phyloP scores from a whole-genome alignment of 352 stramenopile species.

The Pythium rhizo-oryzae region DNA sequence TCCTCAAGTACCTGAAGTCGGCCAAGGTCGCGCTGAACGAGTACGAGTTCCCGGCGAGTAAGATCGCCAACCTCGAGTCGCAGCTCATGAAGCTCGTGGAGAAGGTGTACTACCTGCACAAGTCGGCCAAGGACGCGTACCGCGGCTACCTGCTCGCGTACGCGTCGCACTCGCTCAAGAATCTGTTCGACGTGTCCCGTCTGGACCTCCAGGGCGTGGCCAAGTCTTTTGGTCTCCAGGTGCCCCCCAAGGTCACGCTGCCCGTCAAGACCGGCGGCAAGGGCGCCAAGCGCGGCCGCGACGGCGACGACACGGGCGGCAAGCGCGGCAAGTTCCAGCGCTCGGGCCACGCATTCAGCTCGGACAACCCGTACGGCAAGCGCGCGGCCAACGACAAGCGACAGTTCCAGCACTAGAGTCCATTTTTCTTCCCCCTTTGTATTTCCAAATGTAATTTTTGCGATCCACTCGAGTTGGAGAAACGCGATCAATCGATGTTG shows the following conservation, averaged over 20 bases:
- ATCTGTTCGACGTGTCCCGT: conserved; percentile 98
- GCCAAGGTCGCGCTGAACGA: conserved; percentile 98
- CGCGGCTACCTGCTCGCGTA: conserved; percentile 98
- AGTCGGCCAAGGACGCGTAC: conserved; percentile 97
- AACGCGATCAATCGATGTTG: too few species aligned
- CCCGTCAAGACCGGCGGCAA: conserved; percentile 86
- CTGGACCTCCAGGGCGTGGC: conserved; percentile 97
- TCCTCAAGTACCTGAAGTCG: conserved; percentile 98
- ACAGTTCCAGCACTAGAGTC: conserved; percentile 90
- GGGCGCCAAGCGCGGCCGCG: conserved; percentile 63
- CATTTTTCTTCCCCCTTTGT: conserved; percentile 3
- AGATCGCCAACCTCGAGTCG: conserved; percentile 97
- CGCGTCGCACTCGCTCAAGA: conserved; percentile 96
- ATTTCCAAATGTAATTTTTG: conserved; percentile 22
- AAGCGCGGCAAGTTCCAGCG: conserved; percentile 65
- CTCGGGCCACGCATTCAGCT: conserved; percentile 96
- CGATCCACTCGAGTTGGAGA: neutral
- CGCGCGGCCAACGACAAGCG: conserved; percentile 87
- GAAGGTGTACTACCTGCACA: conserved; percentile 99
- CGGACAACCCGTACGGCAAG: conserved; percentile 98
- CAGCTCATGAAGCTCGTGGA: conserved; percentile 98
- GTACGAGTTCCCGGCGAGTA: conserved; percentile 98
- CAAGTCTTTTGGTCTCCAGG: conserved; percentile 97
- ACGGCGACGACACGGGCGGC: conserved; percentile 48
- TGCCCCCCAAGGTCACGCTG: conserved; percentile 97